Evolutionary conservation across 305 asterid genomes (phyloP), one percentile per base, ranked within the genome.

Genomic region (Euphrasia arctica): DNA sequence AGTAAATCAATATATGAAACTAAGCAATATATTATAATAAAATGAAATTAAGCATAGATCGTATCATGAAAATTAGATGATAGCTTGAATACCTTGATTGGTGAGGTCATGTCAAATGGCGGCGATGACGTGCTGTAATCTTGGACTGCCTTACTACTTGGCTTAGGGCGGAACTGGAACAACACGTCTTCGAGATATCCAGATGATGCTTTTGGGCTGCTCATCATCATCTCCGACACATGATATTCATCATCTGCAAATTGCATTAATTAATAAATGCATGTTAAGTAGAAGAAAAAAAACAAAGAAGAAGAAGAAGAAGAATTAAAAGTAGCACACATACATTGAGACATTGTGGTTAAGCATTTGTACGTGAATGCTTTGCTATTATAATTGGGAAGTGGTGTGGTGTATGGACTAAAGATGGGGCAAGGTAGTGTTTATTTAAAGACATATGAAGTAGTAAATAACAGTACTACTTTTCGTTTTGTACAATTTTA

Each of bases 131-230:
- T 28, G 34, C 0, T 14, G 34, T 12, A 29, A 22, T 50, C 32
- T 22, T 11, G 4, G 4, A 79, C 54, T 57, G 82, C 48, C 52
- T 85, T 70, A 51, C 96, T 82, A 64, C 95, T 25, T 25, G 27
- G 72, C 61, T 91, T 91, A 3, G 96, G 79, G 56, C 69, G 82
- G 73, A 85, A 91, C 50, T 85, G 81, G 62, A 91, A 83, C 70
- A 91, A 73, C 58, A 87, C 98, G 76, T 91, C 98, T 79, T 91
- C 78, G 13, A 91, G 77, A 78, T 91, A 91, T 0, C 98, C 98
- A 0, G 90, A 66, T 8, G 74, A 72, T 49, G 79, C 72, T 28
- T 73, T 27, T 58, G 45, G 63, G 63, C 63, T 36, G 48, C 28
- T 11, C 45, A 62, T 5, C 41, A 59, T 54, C 27, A 22, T 13